phyloP scores from a whole-genome alignment of 1,139 yeast species.

The Pichia sp. region DNA sequence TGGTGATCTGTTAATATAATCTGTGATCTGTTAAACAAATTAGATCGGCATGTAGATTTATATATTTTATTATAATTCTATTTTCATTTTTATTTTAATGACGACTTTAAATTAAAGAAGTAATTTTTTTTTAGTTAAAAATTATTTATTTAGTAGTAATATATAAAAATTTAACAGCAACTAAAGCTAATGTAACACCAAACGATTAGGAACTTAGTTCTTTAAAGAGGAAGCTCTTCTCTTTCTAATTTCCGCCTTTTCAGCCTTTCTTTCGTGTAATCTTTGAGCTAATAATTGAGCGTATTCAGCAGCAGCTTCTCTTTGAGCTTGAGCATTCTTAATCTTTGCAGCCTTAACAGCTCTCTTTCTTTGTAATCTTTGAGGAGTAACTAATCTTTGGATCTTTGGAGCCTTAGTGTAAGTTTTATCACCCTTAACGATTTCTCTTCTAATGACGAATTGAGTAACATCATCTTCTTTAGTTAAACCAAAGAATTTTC shows the following conservation, averaged over 20 bases:
- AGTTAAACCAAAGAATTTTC: conserved; percentile 98
- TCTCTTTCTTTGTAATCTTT: conserved; percentile 99
- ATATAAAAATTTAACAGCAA: conserved; percentile 4
- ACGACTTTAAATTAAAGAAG: too few species aligned
- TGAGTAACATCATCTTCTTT: conserved; percentile 93
- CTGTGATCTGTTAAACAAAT: too few species aligned
- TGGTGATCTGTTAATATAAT: too few species aligned
- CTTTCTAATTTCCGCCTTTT: conserved; percentile 96
- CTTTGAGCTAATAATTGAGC: conserved; percentile 98
- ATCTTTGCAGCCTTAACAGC: conserved; percentile 90
- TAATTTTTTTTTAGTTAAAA: conserved; percentile 1
- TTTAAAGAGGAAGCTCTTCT: conserved; percentile 99
- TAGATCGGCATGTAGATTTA: too few species aligned
- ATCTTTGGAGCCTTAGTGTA: conserved; percentile 99
- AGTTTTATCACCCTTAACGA: conserved; percentile 95
- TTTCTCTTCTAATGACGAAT: conserved; percentile 98
- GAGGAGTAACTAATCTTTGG: conserved; percentile 99
- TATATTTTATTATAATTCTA: too few species aligned
- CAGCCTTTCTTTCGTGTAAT: conserved; percentile 97
- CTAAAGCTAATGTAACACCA: not conserved
- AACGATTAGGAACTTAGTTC: conserved; percentile 37
- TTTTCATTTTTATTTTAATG: too few species aligned
- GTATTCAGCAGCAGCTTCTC: conserved; percentile 99
- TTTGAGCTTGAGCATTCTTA: conserved; percentile 96
- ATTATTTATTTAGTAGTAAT: conserved; percentile 4